phyloP scores from a whole-genome alignment of 345 rosid genomes.

The Citrus inodora region DNA sequence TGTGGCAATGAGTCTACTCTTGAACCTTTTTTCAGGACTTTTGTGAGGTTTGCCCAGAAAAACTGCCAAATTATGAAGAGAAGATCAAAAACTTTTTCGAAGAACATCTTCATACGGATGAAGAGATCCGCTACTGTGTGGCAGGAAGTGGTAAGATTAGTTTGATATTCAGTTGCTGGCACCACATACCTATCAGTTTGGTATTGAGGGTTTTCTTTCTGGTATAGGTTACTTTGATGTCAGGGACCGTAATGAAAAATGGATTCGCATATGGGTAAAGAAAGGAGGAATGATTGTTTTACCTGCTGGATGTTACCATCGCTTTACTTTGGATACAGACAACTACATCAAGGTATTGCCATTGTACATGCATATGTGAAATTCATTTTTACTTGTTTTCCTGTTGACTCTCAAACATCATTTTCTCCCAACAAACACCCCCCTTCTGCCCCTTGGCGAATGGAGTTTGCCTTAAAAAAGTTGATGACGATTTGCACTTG shows the following conservation, averaged over 20 bases:
- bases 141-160: slow-evolving; percentile 78
- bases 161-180: background rate
- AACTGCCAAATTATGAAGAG: slow-evolving; percentile 80
- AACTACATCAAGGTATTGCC: slow-evolving; percentile 69
- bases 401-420: background rate
- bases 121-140: slow-evolving; percentile 88
- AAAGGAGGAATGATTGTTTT: slow-evolving; percentile 85
- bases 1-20: background rate
- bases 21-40: slow-evolving; percentile 51
- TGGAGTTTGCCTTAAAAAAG: background rate
- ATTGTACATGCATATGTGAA: background rate
- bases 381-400: background rate
- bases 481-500: background rate
- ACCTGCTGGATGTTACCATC: slow-evolving; percentile 88
- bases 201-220: background rate
- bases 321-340: slow-evolving; percentile 68
- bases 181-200: background rate
- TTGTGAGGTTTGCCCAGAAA: slow-evolving; percentile 86
- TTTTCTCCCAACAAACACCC: background rate
- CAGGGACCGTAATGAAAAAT: slow-evolving; percentile 60
- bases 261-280: slow-evolving; percentile 90
- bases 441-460: background rate
- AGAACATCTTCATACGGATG: slow-evolving; percentile 96
- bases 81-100: slow-evolving; percentile 86
- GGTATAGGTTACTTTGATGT: slow-evolving; percentile 83